A percentile compares a stretch with the other conserved stretches of the same genome.
These are phyloP conservation scores for Talaromyces adpressus DNA, from an alignment of 495 filamentous ascomycete species.

Conservation along the genomic window DNA sequence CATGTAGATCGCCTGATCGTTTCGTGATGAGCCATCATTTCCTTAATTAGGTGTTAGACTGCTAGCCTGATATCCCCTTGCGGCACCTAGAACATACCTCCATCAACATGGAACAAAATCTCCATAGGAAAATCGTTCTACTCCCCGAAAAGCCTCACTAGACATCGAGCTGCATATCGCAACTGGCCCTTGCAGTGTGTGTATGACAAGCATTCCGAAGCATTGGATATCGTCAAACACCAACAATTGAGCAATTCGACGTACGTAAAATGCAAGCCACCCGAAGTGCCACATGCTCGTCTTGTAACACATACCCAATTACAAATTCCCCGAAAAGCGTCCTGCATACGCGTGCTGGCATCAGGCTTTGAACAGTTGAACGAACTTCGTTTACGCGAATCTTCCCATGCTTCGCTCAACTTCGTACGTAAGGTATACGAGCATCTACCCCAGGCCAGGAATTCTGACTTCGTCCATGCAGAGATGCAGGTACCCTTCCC, in stretches of 20 bases:
- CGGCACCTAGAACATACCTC: not conserved
- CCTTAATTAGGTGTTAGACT: not conserved
- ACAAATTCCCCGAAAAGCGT: not conserved
- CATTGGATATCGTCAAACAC: too few relatives aligned
- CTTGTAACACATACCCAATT: not conserved
- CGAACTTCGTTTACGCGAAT: not conserved
- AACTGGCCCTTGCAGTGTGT: too few relatives aligned
- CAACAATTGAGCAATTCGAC: too few relatives aligned
- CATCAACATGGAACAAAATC: not conserved
- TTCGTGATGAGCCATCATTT: not conserved
- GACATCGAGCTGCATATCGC: not conserved
- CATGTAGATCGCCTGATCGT: not conserved
- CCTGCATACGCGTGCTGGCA: too few relatives aligned
- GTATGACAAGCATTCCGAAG: too few relatives aligned
- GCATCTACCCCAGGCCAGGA: not conserved
- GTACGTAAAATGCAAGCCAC: not conserved
- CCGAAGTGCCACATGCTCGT: not conserved
- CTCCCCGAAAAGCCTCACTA: not conserved
- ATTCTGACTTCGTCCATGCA: not conserved
- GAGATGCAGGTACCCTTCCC: not conserved
- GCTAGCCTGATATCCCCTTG: not conserved
- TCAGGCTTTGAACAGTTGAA: not conserved
- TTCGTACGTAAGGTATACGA: not conserved
- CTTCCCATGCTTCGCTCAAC: not conserved
- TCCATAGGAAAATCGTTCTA: not conserved